Percentiles rank a stretch among this genome's conserved stretches.
Conservation (phyloP, 306 rosid genomes). For the Begonia fuchsioides region DNA sequence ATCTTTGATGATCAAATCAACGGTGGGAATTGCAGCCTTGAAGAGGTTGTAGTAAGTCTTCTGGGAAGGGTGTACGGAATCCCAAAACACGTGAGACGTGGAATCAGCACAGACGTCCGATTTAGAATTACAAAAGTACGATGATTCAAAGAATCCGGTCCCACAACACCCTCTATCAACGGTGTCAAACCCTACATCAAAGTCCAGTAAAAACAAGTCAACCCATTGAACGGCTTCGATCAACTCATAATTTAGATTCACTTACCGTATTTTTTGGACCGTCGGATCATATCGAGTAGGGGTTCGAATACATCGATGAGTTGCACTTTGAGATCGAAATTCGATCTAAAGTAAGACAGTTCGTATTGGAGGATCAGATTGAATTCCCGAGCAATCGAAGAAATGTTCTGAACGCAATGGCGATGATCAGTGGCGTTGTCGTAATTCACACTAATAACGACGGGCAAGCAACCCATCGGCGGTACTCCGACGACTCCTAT, state of each 20-base stretch:
- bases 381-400: conserved; percentile 32
- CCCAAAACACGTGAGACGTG: conserved; percentile 50
- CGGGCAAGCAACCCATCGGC: conserved; percentile 61
- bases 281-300: conserved; percentile 26
- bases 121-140: conserved; percentile 29
- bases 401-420: conserved; percentile 27
- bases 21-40: conserved; percentile 10
- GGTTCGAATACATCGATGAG: conserved; percentile 40
- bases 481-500: conserved; percentile 42
- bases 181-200: conserved; percentile 30
- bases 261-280: conserved; percentile 22
- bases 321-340: conserved; percentile 14
- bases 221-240: too few relatives aligned
- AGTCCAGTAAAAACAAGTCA: too few relatives aligned
- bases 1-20: conserved; percentile 25
- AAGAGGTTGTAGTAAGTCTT: conserved; percentile 32
- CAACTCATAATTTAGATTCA: too few relatives aligned
- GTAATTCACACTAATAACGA: conserved; percentile 30
- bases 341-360: conserved; percentile 17
- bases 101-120: conserved; percentile 34
- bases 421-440: conserved; percentile 13
- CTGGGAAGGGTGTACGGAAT: conserved; percentile 56
- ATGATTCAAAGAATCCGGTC: conserved; percentile 40
- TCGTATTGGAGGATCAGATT: conserved; percentile 45
- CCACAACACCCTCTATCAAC: conserved; percentile 55